A percentile compares a stretch with the other conserved stretches of the same genome.
Evolutionary conservation across 164 flowering plant species (phyloP).

Genomic region (Stephania japonica): DNA sequence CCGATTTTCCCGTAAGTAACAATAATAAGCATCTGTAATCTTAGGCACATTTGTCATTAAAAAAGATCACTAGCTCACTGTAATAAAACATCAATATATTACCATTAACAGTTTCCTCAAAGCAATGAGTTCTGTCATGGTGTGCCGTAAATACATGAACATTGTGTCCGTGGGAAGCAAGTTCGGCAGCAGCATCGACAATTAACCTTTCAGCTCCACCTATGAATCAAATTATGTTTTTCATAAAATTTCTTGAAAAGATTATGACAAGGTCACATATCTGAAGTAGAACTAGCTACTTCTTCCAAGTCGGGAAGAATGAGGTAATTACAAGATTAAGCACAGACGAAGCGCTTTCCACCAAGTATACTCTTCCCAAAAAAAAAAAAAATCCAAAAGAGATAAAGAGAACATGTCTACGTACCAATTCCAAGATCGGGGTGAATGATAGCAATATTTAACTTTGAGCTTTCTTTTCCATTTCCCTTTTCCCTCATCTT

Average conservation of each 20-base stretch:
- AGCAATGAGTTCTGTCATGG: slow-evolving; percentile 80
- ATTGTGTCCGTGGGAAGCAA: slow-evolving; percentile 68
- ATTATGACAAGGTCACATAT: not conserved
- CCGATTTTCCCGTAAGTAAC: too few relatives aligned
- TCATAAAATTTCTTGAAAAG: not conserved
- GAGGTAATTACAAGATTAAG: not conserved
- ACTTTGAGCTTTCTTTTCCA: slow-evolving; percentile 29
- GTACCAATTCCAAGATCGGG: slow-evolving; percentile 96
- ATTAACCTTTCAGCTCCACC: slow-evolving; percentile 98
- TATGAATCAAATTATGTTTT: slow-evolving; percentile 17
- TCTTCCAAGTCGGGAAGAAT: not conserved
- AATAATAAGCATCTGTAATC: too few relatives aligned
- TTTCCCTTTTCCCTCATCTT: slow-evolving; percentile 34
- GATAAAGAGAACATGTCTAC: not conserved
- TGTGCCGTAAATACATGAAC: slow-evolving; percentile 89
- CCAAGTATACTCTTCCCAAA: not conserved
- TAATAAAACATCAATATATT: slow-evolving; percentile 1
- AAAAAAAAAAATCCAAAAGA: not conserved
- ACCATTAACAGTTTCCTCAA: slow-evolving; percentile 92
- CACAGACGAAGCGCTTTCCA: not conserved
- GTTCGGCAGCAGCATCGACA: slow-evolving; percentile 89
- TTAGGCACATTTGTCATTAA: not conserved
- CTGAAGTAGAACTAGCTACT: not conserved
- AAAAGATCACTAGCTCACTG: not conserved
- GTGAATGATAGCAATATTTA: slow-evolving; percentile 77